A percentile compares a stretch with the other conserved stretches of the same genome.
Conservation (phyloP, 148 eudicot genomes). For the Euryodendron excelsum region DNA sequence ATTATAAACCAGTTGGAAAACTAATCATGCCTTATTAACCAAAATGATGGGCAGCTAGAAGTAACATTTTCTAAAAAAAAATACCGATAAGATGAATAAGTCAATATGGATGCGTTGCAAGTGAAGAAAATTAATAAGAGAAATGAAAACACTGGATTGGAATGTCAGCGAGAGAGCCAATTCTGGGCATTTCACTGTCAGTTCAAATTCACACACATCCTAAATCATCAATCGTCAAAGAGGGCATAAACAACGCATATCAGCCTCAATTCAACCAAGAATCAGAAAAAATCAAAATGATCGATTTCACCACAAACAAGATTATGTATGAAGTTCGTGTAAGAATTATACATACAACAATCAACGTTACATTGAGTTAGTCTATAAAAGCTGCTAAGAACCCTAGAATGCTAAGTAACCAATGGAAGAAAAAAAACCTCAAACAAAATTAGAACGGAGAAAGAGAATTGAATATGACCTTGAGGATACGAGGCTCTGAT, state of each 20-base stretch:
- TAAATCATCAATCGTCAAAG: not conserved
- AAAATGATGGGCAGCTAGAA: too few species aligned
- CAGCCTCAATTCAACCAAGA: not conserved
- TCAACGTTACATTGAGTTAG: not conserved
- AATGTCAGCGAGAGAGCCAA: not conserved
- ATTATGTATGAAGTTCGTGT: not conserved
- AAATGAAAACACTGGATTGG: not conserved
- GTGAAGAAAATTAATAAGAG: not conserved
- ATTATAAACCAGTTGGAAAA: too few species aligned
- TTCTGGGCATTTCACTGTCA: not conserved
- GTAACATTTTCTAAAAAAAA: too few species aligned
- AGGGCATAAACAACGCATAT: not conserved
- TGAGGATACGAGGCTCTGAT: slow-evolving; percentile 34
- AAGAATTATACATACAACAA: not conserved
- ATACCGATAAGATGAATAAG: too few species aligned
- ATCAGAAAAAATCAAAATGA: not conserved
- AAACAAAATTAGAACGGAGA: not conserved
- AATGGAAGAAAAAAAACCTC: not conserved
- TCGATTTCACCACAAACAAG: not conserved
- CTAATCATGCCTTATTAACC: too few species aligned
- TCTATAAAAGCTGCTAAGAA: not conserved
- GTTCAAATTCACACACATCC: not conserved
- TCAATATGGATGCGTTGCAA: not conserved
- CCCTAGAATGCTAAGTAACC: not conserved
- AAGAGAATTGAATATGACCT: slow-evolving; percentile 26